These are phyloP conservation scores for Pythium myriotylum DNA, from an alignment of 352 stramenopile genomes.

Conservation along the genomic window DNA sequence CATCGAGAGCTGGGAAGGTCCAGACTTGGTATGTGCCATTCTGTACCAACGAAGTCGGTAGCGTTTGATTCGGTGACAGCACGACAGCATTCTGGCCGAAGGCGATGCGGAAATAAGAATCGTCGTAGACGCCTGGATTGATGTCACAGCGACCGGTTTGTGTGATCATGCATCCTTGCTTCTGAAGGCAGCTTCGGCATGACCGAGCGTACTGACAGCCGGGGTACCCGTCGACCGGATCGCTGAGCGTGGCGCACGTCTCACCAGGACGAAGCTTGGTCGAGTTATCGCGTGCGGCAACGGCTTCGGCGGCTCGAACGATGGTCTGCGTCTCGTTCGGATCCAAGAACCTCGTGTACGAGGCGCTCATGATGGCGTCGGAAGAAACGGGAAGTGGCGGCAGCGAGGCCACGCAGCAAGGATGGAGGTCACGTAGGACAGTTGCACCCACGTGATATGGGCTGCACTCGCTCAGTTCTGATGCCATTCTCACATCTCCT, in stretches of 20 bases:
- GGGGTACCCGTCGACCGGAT: background rate
- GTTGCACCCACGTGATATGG: background rate
- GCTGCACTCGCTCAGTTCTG: too few species aligned
- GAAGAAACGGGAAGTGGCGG: background rate
- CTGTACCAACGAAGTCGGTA: background rate
- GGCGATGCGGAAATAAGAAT: background rate
- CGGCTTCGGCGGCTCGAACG: background rate
- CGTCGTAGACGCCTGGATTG: background rate
- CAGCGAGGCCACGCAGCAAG: background rate
- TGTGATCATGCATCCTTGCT: conserved; percentile 6
- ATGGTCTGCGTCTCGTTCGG: background rate
- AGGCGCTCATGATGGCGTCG: background rate
- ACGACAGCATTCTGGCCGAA: background rate
- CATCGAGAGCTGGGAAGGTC: background rate
- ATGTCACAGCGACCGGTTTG: background rate
- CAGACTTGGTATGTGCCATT: background rate
- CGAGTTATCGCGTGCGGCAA: background rate
- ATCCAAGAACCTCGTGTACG: background rate
- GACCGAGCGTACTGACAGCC: background rate
- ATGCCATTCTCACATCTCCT: too few species aligned
- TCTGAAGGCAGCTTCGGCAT: conserved; percentile 10
- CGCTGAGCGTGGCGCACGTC: background rate
- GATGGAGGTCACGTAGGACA: background rate
- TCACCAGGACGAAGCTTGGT: background rate
- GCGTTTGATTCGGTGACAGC: background rate